Evolutionary conservation across 192 early-diverging fungal species (phyloP).

Genomic region (Backusella mclennaniae): DNA sequence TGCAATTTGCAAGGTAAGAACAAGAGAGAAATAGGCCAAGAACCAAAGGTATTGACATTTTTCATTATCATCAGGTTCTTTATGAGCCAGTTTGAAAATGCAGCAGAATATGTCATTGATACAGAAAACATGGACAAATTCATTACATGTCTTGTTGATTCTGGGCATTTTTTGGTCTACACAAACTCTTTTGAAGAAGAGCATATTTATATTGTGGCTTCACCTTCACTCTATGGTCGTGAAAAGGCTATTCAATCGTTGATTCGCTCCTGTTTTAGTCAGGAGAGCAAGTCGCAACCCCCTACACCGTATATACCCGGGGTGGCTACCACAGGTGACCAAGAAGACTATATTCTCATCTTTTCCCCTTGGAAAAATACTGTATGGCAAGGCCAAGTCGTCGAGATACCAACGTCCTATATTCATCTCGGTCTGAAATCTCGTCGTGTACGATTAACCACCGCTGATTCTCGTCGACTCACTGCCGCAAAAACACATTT

Average conservation of each 20-base stretch:
- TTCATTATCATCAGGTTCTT: constrained; percentile 37
- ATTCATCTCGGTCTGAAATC: constrained; percentile 49
- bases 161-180: constrained; percentile 74
- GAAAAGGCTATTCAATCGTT: constrained; percentile 22
- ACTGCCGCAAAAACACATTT: constrained; percentile 48
- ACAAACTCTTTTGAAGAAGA: constrained; percentile 66
- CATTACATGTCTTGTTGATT: constrained; percentile 60
- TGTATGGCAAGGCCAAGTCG: constrained; percentile 52
- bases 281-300: neutral
- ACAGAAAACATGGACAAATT: constrained; percentile 53
- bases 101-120: constrained; percentile 73
- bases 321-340: neutral
- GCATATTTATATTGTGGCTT: constrained; percentile 76
- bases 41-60: neutral
- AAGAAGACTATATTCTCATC: constrained; percentile 58
- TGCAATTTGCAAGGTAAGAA: constrained; percentile 59
- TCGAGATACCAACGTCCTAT: constrained; percentile 37
- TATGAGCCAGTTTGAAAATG: constrained; percentile 63
- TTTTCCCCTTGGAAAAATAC: constrained; percentile 58
- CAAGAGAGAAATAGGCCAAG: neutral
- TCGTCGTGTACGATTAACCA: constrained; percentile 56
- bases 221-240: constrained; percentile 40
- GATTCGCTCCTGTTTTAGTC: constrained; percentile 26
- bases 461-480: constrained; percentile 42
- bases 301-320: neutral